Evolutionary conservation across 306 rosid species (phyloP).

Genomic region (Luffa acutangula): DNA sequence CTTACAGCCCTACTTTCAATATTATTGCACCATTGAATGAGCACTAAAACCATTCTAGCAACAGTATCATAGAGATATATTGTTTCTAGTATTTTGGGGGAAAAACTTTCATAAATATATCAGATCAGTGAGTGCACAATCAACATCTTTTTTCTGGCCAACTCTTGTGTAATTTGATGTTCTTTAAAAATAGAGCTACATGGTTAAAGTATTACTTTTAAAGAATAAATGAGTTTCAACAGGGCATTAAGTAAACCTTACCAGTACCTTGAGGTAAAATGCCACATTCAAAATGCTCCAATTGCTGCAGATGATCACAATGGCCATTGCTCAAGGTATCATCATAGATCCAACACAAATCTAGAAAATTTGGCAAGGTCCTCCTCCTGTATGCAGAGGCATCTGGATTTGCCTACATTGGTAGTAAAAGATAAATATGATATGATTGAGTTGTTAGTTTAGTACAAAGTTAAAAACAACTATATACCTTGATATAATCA

Average conservation of each 20-base stretch:
- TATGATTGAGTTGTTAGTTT: not conserved
- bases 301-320: conserved; percentile 17
- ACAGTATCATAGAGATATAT: not conserved
- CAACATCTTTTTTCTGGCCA: not conserved
- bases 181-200: not conserved
- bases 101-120: not conserved
- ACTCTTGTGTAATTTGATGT: not conserved
- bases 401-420: conserved; percentile 44
- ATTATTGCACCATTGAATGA: conserved; percentile 6
- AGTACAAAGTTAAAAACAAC: not conserved
- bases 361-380: conserved; percentile 29
- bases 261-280: conserved; percentile 13
- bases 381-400: conserved; percentile 28
- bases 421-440: conserved; percentile 6
- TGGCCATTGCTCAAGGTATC: conserved; percentile 24
- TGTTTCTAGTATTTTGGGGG: not conserved
- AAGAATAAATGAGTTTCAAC: not conserved
- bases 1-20: not conserved
- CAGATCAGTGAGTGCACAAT: not conserved
- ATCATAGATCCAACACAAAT: conserved; percentile 35
- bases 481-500: conserved; percentile 30
- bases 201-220: not conserved
- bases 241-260: not conserved
- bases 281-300: conserved; percentile 18
- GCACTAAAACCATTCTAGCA: not conserved